A percentile compares a stretch with the other conserved stretches of the same genome.
Evolutionary conservation across 306 rosid species (phyloP).

Genomic region (Corylus americana): DNA sequence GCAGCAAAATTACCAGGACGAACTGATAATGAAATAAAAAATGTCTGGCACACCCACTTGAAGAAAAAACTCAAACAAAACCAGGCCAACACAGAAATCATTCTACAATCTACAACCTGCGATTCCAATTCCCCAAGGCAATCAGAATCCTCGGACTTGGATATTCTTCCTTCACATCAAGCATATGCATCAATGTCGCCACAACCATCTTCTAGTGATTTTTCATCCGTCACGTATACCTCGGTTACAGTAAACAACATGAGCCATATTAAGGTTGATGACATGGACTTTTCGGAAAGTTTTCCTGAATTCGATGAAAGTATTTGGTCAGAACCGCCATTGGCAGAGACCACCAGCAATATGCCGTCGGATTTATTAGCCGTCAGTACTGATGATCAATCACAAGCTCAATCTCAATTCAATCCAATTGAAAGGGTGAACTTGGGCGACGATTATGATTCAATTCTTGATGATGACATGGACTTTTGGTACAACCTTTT

Average conservation of each 20-base stretch:
- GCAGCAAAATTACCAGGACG: conserved; percentile 90
- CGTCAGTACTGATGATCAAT: conserved; percentile 29
- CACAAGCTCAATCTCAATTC: conserved; percentile 29
- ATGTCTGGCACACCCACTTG: conserved; percentile 97
- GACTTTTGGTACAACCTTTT: conserved; percentile 83
- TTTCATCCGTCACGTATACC: conserved; percentile 38
- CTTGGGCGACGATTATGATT: conserved; percentile 15
- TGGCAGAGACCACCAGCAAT: conserved; percentile 24
- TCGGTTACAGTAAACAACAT: conserved; percentile 20
- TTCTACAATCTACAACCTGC: conserved; percentile 22
- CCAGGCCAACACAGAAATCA: conserved; percentile 14
- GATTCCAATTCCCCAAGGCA: conserved; percentile 42
- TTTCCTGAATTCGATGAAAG: conserved; percentile 58
- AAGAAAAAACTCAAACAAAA: conserved; percentile 62
- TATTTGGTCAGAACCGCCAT: conserved; percentile 66
- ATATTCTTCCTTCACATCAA: conserved; percentile 19
- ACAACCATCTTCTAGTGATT: conserved; percentile 45
- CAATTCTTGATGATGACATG: conserved; percentile 57
- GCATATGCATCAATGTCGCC: conserved; percentile 34
- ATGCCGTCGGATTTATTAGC: conserved; percentile 19
- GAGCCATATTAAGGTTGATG: conserved; percentile 32
- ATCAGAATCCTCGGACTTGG: conserved; percentile 33
- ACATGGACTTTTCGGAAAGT: conserved; percentile 35
- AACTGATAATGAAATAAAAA: conserved; percentile 91
- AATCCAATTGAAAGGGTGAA: conserved; percentile 31